A percentile compares a stretch with the other conserved stretches of the same genome.
Evolutionary conservation across 148 eudicot species (phyloP).

Genomic region (Diospyros lotus): DNA sequence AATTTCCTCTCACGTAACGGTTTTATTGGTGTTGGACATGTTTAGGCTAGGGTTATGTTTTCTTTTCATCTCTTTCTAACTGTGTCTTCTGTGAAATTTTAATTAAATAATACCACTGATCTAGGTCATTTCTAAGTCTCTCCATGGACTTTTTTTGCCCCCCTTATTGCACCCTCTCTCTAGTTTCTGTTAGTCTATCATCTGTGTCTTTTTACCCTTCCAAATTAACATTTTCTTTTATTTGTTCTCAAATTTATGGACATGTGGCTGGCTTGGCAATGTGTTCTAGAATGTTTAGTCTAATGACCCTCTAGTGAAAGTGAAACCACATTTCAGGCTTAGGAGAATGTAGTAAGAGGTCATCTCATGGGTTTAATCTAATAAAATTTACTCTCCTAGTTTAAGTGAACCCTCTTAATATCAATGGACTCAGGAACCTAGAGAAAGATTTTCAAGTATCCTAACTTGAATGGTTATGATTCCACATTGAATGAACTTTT

Average conservation of each 20-base stretch:
- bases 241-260: too few relatives aligned
- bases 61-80: too few relatives aligned
- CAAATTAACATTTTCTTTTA: too few relatives aligned
- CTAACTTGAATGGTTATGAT: background rate
- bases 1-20: background rate
- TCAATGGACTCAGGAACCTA: background rate
- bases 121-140: background rate
- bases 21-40: background rate
- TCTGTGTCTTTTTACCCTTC: too few relatives aligned
- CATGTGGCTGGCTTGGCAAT: background rate
- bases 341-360: background rate
- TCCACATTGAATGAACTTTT: background rate
- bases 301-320: background rate
- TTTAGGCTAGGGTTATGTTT: background rate
- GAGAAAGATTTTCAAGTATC: background rate
- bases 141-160: background rate
- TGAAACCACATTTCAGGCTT: background rate
- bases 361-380: background rate
- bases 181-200: too few relatives aligned
- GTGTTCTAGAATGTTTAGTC: background rate
- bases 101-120: background rate
- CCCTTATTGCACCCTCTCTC: too few relatives aligned
- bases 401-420: background rate
- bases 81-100: too few relatives aligned
- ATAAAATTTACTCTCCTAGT: background rate